phyloP scores from a whole-genome alignment of 1,284 basidiomycete species.

The Fistulina hepatica region DNA sequence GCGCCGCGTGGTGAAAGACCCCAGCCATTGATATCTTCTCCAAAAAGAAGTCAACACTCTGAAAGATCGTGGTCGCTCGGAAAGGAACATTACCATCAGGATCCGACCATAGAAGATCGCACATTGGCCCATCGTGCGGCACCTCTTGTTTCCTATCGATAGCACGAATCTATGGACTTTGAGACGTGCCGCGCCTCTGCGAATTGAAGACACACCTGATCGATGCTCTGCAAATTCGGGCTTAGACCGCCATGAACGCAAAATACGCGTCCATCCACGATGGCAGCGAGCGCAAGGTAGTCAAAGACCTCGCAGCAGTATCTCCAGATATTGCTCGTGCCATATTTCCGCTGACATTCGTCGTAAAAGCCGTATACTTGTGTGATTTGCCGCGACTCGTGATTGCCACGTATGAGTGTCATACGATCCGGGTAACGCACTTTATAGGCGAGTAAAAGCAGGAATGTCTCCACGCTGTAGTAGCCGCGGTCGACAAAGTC shows the following conservation, averaged over 20 bases:
- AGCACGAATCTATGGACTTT: constrained; percentile 64
- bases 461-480: constrained; percentile 95
- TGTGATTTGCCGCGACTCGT: constrained; percentile 97
- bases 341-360: constrained; percentile 96
- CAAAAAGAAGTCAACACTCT: too few relatives aligned
- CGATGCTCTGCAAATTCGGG: constrained; percentile 73
- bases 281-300: constrained; percentile 87
- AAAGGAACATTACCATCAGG: constrained; percentile 64
- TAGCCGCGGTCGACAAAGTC: constrained; percentile 97
- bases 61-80: constrained; percentile 4
- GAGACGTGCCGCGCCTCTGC: background rate
- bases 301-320: constrained; percentile 99
- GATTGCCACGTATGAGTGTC: constrained; percentile 95
- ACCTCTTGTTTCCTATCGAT: constrained; percentile 98
- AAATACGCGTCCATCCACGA: constrained; percentile 87
- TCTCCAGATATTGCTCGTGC: constrained; percentile 90
- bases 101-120: constrained; percentile 97
- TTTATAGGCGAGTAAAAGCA: constrained; percentile 90
- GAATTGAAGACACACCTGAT: constrained; percentile 54
- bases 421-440: constrained; percentile 97
- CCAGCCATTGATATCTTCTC: constrained; percentile 80
- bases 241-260: constrained; percentile 80
- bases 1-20: constrained; percentile 95
- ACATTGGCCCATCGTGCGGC: constrained; percentile 99
- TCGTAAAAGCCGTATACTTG: constrained; percentile 97